Evolutionary conservation across 2,329 filamentous ascomycete genomes (phyloP).

Genomic region (Exophiala sp.): DNA sequence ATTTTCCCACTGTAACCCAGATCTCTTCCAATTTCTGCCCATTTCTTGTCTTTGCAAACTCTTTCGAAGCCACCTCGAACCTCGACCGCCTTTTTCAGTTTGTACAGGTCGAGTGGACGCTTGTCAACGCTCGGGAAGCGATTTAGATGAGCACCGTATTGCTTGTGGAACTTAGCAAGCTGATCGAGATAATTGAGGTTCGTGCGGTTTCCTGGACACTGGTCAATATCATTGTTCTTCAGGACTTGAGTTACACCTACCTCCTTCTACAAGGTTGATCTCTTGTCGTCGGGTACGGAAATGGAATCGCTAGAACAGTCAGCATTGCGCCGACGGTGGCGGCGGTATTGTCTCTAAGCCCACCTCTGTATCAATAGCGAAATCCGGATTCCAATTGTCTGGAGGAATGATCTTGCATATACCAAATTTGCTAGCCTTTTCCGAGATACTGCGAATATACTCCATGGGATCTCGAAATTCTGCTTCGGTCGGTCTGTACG

Average conservation of each 20-base stretch:
- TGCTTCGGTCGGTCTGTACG: constrained; percentile 83
- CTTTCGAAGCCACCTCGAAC: constrained; percentile 90
- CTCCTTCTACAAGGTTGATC: constrained; percentile 96
- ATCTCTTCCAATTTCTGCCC: constrained; percentile 96
- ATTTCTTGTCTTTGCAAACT: constrained; percentile 97
- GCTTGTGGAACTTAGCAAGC: constrained; percentile 92
- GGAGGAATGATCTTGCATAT: constrained; percentile 96
- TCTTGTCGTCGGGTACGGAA: constrained; percentile 95
- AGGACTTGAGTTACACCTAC: constrained; percentile 52
- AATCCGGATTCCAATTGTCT: constrained; percentile 87
- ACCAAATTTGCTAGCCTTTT: constrained; percentile 81
- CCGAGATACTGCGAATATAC: constrained; percentile 87
- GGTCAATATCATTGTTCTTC: constrained; percentile 21
- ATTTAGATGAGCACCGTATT: constrained; percentile 89
- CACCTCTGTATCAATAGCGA: constrained; percentile 97
- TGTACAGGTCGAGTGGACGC: constrained; percentile 90
- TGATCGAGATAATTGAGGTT: constrained; percentile 96
- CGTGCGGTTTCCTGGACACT: constrained; percentile 72
- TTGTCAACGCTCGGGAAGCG: constrained; percentile 97
- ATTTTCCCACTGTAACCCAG: constrained; percentile 98
- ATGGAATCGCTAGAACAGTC: constrained; percentile 72
- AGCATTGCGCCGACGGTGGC: neutral
- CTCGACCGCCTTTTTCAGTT: constrained; percentile 94
- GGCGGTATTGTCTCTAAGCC: constrained; percentile 29
- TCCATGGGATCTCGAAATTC: constrained; percentile 93